Percentiles rank a stretch among this genome's conserved stretches.
phyloP scores from a whole-genome alignment of 148 eudicot species.

The Spergularia marina region DNA sequence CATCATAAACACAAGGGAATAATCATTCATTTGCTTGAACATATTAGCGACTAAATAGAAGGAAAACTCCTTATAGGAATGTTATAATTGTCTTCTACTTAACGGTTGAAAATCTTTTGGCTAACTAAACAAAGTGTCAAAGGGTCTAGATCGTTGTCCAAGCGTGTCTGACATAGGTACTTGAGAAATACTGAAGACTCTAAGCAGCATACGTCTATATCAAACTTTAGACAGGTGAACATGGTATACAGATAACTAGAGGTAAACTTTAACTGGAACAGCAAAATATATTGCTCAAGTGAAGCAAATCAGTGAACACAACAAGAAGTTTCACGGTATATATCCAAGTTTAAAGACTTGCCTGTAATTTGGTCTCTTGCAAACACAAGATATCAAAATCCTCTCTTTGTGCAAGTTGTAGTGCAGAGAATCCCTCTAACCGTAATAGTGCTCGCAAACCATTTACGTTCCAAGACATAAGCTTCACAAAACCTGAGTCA shows the following conservation, averaged over 20 bases:
- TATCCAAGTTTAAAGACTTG: background rate
- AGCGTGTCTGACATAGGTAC: background rate
- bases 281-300: background rate
- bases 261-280: background rate
- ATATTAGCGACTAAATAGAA: too few species aligned
- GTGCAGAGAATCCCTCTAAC: constrained; percentile 63
- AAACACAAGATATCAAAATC: constrained; percentile 90
- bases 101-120: too few species aligned
- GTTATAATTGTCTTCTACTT: too few species aligned
- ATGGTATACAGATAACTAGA: background rate
- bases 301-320: background rate
- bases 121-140: too few species aligned
- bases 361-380: constrained; percentile 98
- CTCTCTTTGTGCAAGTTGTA: constrained; percentile 85
- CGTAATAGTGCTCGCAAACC: constrained; percentile 87
- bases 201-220: background rate
- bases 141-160: too few species aligned
- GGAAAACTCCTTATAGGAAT: too few species aligned
- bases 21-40: background rate
- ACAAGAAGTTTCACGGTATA: background rate
- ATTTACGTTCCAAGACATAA: constrained; percentile 97
- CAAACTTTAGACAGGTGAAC: background rate
- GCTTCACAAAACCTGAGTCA: constrained; percentile 51
- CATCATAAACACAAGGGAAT: background rate
- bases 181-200: background rate